Evolutionary conservation across 306 rosid species (phyloP).

Genomic region (Psophocarpus tetragonolobus): DNA sequence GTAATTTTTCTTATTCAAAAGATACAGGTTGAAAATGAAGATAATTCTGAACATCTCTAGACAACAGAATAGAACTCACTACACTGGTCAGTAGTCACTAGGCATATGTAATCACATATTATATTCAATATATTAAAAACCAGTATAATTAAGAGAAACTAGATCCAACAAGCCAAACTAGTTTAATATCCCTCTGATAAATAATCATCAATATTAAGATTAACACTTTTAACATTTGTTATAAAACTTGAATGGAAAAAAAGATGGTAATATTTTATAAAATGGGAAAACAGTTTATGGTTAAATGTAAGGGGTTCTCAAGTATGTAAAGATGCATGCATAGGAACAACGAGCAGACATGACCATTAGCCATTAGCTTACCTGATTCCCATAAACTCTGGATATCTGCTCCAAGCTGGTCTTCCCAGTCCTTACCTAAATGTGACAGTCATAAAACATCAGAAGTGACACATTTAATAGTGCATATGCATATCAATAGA

Average conservation of each 20-base stretch:
- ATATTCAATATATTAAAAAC: not conserved
- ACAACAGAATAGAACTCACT: not conserved
- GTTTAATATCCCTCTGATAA: not conserved
- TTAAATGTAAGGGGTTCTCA: not conserved
- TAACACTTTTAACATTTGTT: not conserved
- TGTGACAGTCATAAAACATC: conserved; percentile 29
- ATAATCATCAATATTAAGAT: not conserved
- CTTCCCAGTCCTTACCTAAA: conserved; percentile 83
- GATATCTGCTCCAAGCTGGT: conserved; percentile 96
- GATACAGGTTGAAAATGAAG: not conserved
- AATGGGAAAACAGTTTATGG: not conserved
- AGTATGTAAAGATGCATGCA: not conserved
- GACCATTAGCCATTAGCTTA: conserved; percentile 28
- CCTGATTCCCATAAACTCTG: conserved; percentile 97
- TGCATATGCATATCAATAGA: conserved; percentile 12
- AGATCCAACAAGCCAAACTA: not conserved
- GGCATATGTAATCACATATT: not conserved
- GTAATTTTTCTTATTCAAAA: not conserved
- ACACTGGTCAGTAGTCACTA: no score
- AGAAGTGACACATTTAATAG: conserved; percentile 28
- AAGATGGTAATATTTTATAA: not conserved
- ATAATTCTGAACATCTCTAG: not conserved
- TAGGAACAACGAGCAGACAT: not conserved
- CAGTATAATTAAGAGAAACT: conserved; percentile 1
- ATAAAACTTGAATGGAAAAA: not conserved